Conservation (phyloP, 179 eudicot species). For the Spinacia oleracea region DNA sequence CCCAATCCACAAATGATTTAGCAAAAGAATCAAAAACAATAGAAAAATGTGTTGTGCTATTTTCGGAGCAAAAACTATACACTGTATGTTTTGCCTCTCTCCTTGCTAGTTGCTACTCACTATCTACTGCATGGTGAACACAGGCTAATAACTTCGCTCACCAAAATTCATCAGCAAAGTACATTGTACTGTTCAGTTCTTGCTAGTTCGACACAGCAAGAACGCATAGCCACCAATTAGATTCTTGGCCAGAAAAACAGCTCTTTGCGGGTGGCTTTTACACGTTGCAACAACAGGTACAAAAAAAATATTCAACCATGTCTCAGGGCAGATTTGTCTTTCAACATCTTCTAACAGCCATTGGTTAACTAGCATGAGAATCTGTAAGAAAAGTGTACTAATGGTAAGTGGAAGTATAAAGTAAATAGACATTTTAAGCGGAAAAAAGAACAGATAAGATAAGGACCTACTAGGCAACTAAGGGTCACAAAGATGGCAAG, state of each 20-base stretch:
- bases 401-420: background rate
- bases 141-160: background rate
- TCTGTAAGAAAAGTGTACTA: slow-evolving; percentile 24
- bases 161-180: background rate
- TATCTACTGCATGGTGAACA: slow-evolving; percentile 16
- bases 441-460: background rate
- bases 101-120: no score
- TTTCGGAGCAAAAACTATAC: slow-evolving; percentile 22
- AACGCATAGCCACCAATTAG: slow-evolving; percentile 10
- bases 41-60: background rate
- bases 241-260: slow-evolving; percentile 2
- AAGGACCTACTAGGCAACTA: slow-evolving; percentile 1
- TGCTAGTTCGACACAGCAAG: slow-evolving; percentile 19
- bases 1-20: background rate
- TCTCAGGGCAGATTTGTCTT: background rate
- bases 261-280: slow-evolving; percentile 21
- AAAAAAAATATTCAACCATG: slow-evolving; percentile 14
- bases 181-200: slow-evolving; percentile 20
- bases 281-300: slow-evolving; percentile 23
- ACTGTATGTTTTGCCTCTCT: slow-evolving; percentile 14
- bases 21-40: no score
- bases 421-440: background rate
- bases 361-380: slow-evolving; percentile 20
- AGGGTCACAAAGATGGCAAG: slow-evolving; percentile 11
- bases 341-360: background rate